phyloP scores from a whole-genome alignment of 148 eudicot genomes.

The Rhododendron molle region DNA sequence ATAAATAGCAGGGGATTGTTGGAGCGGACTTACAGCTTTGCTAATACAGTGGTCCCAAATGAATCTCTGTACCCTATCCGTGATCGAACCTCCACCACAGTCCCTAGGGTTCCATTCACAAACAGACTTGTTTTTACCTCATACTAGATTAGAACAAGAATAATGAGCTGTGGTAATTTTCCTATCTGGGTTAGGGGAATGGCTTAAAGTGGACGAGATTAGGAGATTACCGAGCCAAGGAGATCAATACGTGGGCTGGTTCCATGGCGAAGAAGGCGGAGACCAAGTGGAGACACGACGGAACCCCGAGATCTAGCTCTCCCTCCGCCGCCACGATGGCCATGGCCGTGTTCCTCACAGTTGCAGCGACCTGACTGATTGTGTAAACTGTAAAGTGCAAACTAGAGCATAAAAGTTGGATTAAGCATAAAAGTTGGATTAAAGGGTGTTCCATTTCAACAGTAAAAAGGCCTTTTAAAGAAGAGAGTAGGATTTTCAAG shows the following conservation, averaged over 20 bases:
- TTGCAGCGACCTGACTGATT: too few species aligned
- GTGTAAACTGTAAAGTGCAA: too few species aligned
- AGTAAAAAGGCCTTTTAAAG: too few species aligned
- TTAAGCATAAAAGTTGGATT: too few species aligned
- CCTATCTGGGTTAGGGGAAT: not conserved
- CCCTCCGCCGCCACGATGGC: slow-evolving; percentile 26
- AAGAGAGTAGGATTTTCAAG: too few species aligned
- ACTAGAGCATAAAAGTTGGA: too few species aligned
- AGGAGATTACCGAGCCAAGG: slow-evolving; percentile 45
- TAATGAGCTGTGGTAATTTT: not conserved
- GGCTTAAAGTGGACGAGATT: not conserved
- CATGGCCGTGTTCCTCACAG: not conserved
- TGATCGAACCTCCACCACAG: slow-evolving; percentile 60
- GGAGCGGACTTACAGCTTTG: slow-evolving; percentile 38
- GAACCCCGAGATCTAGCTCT: slow-evolving; percentile 14
- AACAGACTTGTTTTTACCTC: too few species aligned
- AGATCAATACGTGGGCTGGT: slow-evolving; percentile 51
- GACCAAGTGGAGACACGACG: slow-evolving; percentile 33
- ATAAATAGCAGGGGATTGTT: not conserved
- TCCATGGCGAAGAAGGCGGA: slow-evolving; percentile 89
- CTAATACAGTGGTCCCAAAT: slow-evolving; percentile 64
- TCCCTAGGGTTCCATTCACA: slow-evolving; percentile 32
- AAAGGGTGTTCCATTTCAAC: too few species aligned
- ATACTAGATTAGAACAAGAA: not conserved
- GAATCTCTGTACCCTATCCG: slow-evolving; percentile 65